A percentile compares a stretch with the other conserved stretches of the same genome.
These are phyloP conservation scores for Wickerhamiella infanticola DNA, from an alignment of 1,139 yeast species.

Conservation along the genomic window DNA sequence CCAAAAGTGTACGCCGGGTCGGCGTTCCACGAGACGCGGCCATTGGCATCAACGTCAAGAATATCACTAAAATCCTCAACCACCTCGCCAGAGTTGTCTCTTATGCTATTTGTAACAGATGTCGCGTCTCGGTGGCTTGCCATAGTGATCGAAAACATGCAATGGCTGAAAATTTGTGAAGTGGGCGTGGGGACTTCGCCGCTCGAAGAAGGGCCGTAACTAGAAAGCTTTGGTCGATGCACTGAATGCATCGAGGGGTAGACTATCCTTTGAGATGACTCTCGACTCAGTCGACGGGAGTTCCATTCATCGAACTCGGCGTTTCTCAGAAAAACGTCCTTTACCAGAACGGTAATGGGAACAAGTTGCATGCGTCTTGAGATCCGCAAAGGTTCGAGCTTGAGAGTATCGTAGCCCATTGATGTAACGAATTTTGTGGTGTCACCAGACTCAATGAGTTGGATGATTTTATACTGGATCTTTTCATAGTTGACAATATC, in stretches of 20 bases:
- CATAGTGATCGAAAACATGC: slow-evolving; percentile 9
- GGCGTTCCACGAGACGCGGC: not conserved
- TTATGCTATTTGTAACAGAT: slow-evolving; percentile 1
- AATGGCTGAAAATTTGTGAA: slow-evolving; percentile 3
- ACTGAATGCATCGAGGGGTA: not conserved
- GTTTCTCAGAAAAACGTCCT: not conserved
- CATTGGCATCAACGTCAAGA: not conserved
- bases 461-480: not conserved
- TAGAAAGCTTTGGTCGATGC: not conserved
- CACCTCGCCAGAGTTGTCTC: slow-evolving; percentile 1
- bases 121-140: slow-evolving; percentile 2
- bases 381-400: not conserved
- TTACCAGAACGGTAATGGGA: not conserved
- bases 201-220: not conserved
- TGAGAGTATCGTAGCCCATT: not conserved
- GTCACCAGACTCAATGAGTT: not conserved
- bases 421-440: not conserved
- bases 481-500: not conserved
- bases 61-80: slow-evolving; percentile 5
- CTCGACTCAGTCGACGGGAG: not conserved
- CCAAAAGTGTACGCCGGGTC: slow-evolving; percentile 6
- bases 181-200: too few species aligned
- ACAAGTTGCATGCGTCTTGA: not conserved
- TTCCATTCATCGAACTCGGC: not conserved
- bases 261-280: not conserved